A percentile compares a stretch with the other conserved stretches of the same genome.
These are phyloP conservation scores for Hymenoscyphus linearis DNA, from an alignment of 2,329 filamentous ascomycete genomes.

Conservation along the genomic window DNA sequence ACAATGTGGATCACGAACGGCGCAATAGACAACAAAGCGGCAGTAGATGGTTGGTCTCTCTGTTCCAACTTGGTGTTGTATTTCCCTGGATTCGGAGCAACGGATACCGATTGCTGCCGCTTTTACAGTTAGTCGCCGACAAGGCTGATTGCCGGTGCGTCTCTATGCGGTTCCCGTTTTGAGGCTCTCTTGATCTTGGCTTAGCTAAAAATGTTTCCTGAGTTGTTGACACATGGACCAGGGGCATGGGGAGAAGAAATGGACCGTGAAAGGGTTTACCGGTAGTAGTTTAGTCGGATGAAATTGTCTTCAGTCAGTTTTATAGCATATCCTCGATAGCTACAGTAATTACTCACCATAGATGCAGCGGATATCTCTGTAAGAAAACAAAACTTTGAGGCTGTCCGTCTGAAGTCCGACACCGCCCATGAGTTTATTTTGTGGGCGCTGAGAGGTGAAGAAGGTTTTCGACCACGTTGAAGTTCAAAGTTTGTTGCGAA, in stretches of 20 bases:
- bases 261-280: neutral
- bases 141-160: neutral
- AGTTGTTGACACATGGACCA: neutral
- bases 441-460: neutral
- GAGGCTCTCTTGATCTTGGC: neutral
- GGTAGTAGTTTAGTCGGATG: neutral
- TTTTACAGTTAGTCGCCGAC: neutral
- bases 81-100: too few relatives aligned
- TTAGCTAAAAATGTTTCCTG: neutral
- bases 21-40: neutral
- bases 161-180: neutral
- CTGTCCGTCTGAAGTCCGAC: neutral
- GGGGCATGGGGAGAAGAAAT: neutral
- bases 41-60: neutral
- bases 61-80: too few relatives aligned
- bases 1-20: neutral
- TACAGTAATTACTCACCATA: too few relatives aligned
- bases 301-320: neutral
- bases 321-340: too few relatives aligned
- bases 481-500: too few relatives aligned
- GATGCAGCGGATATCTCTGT: neutral
- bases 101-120: neutral
- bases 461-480: too few relatives aligned
- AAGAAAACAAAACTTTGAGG: neutral
- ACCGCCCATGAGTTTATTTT: neutral